Conservation (phyloP, 345 rosid species). For the Acer negundo region DNA sequence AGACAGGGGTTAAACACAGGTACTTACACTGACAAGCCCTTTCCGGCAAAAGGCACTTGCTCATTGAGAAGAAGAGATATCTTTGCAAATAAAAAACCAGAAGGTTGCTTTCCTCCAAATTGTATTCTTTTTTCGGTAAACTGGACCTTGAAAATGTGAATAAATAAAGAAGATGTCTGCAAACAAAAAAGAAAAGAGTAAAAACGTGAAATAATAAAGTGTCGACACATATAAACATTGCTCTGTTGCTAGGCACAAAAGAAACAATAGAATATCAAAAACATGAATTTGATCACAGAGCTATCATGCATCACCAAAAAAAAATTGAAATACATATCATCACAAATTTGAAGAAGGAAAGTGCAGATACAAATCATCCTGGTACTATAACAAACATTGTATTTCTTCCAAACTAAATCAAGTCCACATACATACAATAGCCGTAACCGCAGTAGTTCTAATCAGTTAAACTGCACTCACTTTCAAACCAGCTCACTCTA, state of each 20-base stretch:
- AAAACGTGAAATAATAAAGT: not conserved
- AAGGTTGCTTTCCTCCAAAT: conserved; percentile 76
- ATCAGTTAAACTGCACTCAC: not conserved
- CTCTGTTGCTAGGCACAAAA: not conserved
- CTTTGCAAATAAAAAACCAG: conserved; percentile 62
- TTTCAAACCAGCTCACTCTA: not conserved
- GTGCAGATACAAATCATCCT: not conserved
- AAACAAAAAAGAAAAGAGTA: conserved; percentile 15
- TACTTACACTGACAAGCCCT: conserved; percentile 77
- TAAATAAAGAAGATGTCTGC: conserved; percentile 91
- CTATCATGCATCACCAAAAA: not conserved
- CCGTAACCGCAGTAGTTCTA: not conserved
- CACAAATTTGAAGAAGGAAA: not conserved
- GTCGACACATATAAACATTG: conserved; percentile 2
- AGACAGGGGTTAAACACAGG: conserved; percentile 15
- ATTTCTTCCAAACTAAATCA: not conserved
- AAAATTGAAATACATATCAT: not conserved
- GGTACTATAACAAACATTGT: not conserved
- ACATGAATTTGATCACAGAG: not conserved
- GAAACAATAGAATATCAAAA: not conserved
- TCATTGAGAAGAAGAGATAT: conserved; percentile 73
- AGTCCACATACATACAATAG: not conserved
- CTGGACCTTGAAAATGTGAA: conserved; percentile 84
- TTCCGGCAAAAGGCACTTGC: conserved; percentile 79
- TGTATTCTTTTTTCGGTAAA: conserved; percentile 68